Evolutionary conservation across 1,284 basidiomycete species (phyloP).

Genomic region (Chalciporus sp.): DNA sequence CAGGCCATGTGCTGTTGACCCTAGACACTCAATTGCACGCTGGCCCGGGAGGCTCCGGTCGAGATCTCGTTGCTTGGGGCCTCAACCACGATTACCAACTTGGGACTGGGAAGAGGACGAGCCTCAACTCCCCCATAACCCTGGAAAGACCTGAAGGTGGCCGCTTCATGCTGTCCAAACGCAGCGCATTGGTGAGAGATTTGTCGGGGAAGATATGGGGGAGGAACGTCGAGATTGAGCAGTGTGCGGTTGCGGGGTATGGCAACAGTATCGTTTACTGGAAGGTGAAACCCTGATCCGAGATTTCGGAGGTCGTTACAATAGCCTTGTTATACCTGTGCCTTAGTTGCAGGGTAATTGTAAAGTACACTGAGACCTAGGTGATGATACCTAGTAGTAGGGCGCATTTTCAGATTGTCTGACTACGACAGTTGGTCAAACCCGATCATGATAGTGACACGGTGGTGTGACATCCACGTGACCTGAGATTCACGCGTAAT

Average conservation of each 20-base stretch:
- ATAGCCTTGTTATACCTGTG: not conserved
- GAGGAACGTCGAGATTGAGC: slow-evolving; percentile 67
- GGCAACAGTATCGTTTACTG: slow-evolving; percentile 76
- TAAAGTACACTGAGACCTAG: too few species aligned
- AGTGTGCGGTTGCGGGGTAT: slow-evolving; percentile 64
- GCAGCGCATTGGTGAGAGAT: slow-evolving; percentile 63
- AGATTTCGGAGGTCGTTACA: not conserved
- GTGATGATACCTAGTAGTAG: too few species aligned
- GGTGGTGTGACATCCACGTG: slow-evolving; percentile 24
- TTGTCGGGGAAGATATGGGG: slow-evolving; percentile 69
- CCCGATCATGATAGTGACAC: not conserved
- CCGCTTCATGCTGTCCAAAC: slow-evolving; percentile 57
- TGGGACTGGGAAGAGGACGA: slow-evolving; percentile 83
- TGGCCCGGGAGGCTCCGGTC: slow-evolving; percentile 50
- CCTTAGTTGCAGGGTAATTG: not conserved
- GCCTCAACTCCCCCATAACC: slow-evolving; percentile 67
- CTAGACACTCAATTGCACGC: slow-evolving; percentile 64
- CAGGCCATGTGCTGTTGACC: slow-evolving; percentile 78
- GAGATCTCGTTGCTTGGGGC: slow-evolving; percentile 71
- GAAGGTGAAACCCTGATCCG: slow-evolving; percentile 49
- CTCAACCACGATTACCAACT: slow-evolving; percentile 78
- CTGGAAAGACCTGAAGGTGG: slow-evolving; percentile 54
- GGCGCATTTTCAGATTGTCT: too few species aligned
- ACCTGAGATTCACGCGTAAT: not conserved
- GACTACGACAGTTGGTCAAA: too few species aligned